Evolutionary conservation across 2,329 filamentous ascomycete genomes (phyloP).

Genomic region (Atkinsonella hypoxylon): DNA sequence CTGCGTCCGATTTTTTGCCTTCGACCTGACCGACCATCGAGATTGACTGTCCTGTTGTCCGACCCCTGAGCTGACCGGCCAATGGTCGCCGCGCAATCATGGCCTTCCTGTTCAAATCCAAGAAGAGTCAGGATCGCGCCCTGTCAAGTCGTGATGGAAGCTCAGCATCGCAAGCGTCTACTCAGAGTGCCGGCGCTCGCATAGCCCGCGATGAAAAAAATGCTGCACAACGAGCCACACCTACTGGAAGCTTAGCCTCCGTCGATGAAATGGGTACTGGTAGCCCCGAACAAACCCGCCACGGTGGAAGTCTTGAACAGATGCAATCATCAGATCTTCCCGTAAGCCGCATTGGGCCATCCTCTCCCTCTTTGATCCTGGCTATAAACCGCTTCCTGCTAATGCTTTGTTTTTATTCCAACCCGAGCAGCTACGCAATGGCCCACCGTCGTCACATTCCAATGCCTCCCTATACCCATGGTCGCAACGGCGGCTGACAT

Average conservation of each 20-base stretch:
- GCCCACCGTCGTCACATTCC: conserved; percentile 35
- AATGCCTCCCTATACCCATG: conserved; percentile 87
- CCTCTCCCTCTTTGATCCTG: too few relatives aligned
- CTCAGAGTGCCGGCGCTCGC: conserved; percentile 37
- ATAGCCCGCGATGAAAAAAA: conserved; percentile 41
- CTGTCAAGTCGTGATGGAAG: conserved; percentile 43
- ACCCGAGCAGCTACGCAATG: conserved; percentile 43
- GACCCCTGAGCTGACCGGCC: conserved; percentile 15
- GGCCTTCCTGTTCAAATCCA: conserved; percentile 76
- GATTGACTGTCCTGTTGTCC: background rate
- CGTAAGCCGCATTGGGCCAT: conserved; percentile 21
- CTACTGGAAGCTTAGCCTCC: conserved; percentile 68
- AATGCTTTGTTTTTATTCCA: background rate
- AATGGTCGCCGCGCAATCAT: conserved; percentile 40
- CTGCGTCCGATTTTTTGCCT: background rate
- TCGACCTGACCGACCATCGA: background rate
- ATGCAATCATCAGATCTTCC: conserved; percentile 28
- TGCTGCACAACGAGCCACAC: conserved; percentile 48
- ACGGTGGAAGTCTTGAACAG: conserved; percentile 39
- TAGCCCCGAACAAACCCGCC: conserved; percentile 53
- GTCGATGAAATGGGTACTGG: conserved; percentile 44
- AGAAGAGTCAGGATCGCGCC: conserved; percentile 58
- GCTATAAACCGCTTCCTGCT: background rate
- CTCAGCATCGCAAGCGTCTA: conserved; percentile 33
- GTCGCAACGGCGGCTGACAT: conserved; percentile 82